These are phyloP conservation scores for Diplodia corticola DNA, from an alignment of 2,329 filamentous ascomycete species.

Conservation along the genomic window DNA sequence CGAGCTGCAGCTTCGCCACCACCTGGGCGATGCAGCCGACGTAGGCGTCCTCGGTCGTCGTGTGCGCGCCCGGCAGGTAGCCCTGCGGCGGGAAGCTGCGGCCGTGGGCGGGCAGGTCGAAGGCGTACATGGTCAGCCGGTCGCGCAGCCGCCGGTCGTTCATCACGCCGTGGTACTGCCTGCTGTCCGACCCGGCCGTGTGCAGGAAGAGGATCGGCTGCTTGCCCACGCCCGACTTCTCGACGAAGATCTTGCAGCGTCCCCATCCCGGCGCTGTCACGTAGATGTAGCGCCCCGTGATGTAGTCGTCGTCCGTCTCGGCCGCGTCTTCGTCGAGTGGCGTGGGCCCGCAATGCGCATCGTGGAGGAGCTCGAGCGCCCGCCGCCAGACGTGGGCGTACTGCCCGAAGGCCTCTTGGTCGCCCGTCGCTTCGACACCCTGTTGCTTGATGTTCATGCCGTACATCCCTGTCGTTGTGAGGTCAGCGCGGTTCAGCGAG, in stretches of 20 bases:
- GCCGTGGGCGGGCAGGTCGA: constrained; percentile 54
- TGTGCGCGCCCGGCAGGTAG: constrained; percentile 47
- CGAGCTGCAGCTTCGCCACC: constrained; percentile 31
- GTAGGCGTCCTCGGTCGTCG: constrained; percentile 51
- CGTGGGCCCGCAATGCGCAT: constrained; percentile 49
- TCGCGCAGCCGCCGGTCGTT: constrained; percentile 50
- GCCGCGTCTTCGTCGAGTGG: constrained; percentile 35
- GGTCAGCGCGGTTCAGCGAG: background rate
- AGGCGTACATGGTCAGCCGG: constrained; percentile 52
- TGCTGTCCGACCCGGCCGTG: constrained; percentile 49
- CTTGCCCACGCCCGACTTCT: constrained; percentile 48
- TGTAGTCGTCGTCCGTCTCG: constrained; percentile 34
- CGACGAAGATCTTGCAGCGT: constrained; percentile 52
- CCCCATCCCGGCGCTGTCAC: constrained; percentile 51
- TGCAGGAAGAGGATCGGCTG: constrained; percentile 50
- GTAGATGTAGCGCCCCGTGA: constrained; percentile 51
- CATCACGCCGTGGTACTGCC: constrained; percentile 56
- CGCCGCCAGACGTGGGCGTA: constrained; percentile 52
- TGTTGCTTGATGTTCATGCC: constrained; percentile 53
- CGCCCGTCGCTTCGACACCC: constrained; percentile 50
- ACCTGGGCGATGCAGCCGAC: constrained; percentile 27
- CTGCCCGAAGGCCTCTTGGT: constrained; percentile 47
- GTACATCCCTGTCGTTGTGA: constrained; percentile 31
- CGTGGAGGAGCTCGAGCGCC: constrained; percentile 50
- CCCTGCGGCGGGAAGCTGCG: constrained; percentile 48